Percentiles rank a stretch among this genome's conserved stretches.
Evolutionary conservation across 257 asterid species (phyloP).

Genomic region (Ajuga chamaepitys): DNA sequence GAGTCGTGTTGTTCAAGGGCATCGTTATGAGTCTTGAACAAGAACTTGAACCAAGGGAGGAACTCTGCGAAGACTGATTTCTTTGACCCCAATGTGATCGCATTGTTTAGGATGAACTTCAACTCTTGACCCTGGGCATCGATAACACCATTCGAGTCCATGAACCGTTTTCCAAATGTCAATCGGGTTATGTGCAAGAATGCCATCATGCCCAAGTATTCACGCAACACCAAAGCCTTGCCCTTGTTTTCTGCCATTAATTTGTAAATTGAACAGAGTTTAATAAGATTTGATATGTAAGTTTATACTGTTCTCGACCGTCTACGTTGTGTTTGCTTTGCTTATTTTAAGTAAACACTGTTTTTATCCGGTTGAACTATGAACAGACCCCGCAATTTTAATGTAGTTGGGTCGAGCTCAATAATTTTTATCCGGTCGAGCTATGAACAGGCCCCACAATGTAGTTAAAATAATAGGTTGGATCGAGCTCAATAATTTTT

Average conservation of each 20-base stretch:
- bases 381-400: no score
- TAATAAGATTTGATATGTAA: no score
- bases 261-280: no score
- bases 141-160: slow-evolving; percentile 45
- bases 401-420: no score
- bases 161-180: slow-evolving; percentile 71
- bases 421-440: no score
- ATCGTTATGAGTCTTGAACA: slow-evolving; percentile 40
- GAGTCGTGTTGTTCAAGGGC: slow-evolving; percentile 40
- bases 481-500: no score
- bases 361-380: no score
- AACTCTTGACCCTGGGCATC: slow-evolving; percentile 69
- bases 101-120: slow-evolving; percentile 49
- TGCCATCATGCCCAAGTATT: slow-evolving; percentile 61
- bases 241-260: slow-evolving; percentile 43
- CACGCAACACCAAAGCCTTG: slow-evolving; percentile 49
- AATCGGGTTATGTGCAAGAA: slow-evolving; percentile 78
- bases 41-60: slow-evolving; percentile 55
- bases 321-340: no score
- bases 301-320: no score
- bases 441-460: no score
- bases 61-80: slow-evolving; percentile 42
- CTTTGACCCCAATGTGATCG: slow-evolving; percentile 43
- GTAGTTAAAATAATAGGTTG: no score
- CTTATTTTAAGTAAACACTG: no score